Percentiles rank a stretch among this genome's conserved stretches.
Conservation (phyloP, 805 yeast species). For the Scheffersomyces amazonensis region DNA sequence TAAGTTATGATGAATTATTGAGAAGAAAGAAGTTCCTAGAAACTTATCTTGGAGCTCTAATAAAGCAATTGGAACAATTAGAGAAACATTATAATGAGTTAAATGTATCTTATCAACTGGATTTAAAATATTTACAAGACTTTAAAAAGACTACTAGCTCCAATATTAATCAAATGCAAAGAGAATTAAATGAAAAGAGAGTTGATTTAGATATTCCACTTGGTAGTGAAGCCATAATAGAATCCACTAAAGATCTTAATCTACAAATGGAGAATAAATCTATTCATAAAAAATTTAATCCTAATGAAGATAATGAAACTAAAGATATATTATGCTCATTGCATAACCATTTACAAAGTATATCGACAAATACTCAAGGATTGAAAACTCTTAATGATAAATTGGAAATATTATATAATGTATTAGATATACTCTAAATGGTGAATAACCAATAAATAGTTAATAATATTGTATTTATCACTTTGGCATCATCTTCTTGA, state of each 20-base stretch:
- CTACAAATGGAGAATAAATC: not conserved
- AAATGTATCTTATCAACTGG: conserved; percentile 25
- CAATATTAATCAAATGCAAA: conserved; percentile 12
- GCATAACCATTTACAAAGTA: conserved; percentile 11
- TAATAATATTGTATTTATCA: conserved; percentile 6
- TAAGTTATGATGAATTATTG: conserved; percentile 22
- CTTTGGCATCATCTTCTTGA: conserved; percentile 1
- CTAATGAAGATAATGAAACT: conserved; percentile 17
- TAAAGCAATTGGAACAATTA: conserved; percentile 32
- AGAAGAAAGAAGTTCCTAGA: conserved; percentile 27
- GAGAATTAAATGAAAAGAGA: conserved; percentile 9
- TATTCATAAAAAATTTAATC: conserved; percentile 9
- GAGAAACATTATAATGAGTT: conserved; percentile 22
- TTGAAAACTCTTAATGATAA: conserved; percentile 13
- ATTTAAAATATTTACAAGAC: conserved; percentile 28
- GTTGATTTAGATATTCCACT: conserved; percentile 1
- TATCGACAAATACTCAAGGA: conserved; percentile 10
- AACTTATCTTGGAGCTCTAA: conserved; percentile 38
- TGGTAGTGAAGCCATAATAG: conserved; percentile 3
- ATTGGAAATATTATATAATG: conserved; percentile 14
- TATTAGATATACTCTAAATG: conserved; percentile 7
- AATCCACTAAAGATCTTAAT: not conserved
- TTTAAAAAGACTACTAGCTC: conserved; percentile 19
- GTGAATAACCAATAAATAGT: conserved; percentile 18
- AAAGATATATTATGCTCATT: conserved; percentile 11